Conservation (phyloP, 495 filamentous ascomycete species). For the Hyaloscypha finlandica region DNA sequence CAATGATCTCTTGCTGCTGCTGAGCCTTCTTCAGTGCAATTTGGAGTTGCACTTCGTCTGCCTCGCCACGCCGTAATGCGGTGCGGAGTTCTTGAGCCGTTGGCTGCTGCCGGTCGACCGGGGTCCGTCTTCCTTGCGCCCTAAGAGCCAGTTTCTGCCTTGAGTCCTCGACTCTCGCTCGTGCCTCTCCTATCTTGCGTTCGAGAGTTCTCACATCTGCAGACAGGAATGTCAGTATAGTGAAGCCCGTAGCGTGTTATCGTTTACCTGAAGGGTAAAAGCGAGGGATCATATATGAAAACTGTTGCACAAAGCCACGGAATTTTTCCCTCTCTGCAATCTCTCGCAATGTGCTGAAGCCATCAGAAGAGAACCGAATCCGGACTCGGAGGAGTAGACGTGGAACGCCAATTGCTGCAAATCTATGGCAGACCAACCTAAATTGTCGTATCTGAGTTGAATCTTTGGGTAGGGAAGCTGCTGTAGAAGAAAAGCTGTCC, state of each 20-base stretch:
- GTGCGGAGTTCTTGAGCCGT: conserved; percentile 10
- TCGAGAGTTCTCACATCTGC: conserved; percentile 8
- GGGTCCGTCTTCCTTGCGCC: background rate
- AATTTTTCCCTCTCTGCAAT: conserved; percentile 51
- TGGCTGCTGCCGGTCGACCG: conserved; percentile 10
- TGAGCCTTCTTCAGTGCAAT: conserved; percentile 25
- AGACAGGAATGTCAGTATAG: background rate
- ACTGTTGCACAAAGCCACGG: conserved; percentile 62
- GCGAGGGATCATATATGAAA: conserved; percentile 72
- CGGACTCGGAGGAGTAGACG: conserved; percentile 61
- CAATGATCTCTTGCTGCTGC: conserved; percentile 20
- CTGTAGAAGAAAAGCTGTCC: conserved; percentile 53
- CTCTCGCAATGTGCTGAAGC: conserved; percentile 56
- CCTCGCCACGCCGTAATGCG: conserved; percentile 5
- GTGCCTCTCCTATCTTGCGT: conserved; percentile 11
- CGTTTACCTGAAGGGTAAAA: conserved; percentile 57
- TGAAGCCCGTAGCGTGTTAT: background rate
- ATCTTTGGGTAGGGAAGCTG: conserved; percentile 40
- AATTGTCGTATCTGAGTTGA: background rate
- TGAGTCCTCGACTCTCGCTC: background rate
- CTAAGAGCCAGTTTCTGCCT: conserved; percentile 4
- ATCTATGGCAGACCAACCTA: conserved; percentile 61
- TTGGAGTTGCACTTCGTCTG: conserved; percentile 38
- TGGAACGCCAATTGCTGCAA: conserved; percentile 61
- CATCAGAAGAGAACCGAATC: conserved; percentile 60